Percentiles rank a stretch among this genome's conserved stretches.
Evolutionary conservation across 768 basidiomycete genomes (phyloP).

Genomic region (Tubosaeta sp.): DNA sequence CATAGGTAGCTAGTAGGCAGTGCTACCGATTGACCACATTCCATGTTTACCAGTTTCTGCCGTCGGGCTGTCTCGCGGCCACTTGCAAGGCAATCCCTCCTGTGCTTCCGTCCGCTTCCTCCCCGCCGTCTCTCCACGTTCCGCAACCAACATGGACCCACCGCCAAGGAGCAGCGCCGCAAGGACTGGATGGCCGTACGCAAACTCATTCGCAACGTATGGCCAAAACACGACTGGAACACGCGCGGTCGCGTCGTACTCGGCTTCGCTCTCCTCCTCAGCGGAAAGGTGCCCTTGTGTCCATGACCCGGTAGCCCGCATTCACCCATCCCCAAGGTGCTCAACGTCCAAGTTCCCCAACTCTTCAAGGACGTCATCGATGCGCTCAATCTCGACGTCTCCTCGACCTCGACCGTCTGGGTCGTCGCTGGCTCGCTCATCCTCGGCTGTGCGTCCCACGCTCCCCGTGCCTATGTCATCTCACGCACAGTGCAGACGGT

Average conservation of each 20-base stretch:
- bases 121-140: constrained; percentile 15
- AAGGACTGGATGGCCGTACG: constrained; percentile 88
- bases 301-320: background rate
- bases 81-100: constrained; percentile 1
- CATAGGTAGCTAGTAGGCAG: background rate
- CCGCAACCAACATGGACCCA: constrained; percentile 8
- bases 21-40: background rate
- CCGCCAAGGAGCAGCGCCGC: constrained; percentile 50
- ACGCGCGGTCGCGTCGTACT: constrained; percentile 78
- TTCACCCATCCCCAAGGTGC: constrained; percentile 46
- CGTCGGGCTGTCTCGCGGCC: constrained; percentile 22
- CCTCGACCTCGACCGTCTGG: constrained; percentile 77
- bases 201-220: constrained; percentile 81
- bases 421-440: constrained; percentile 86
- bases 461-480: background rate
- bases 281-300: constrained; percentile 66
- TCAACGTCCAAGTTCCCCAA: constrained; percentile 98
- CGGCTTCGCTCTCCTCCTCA: constrained; percentile 74
- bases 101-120: constrained; percentile 1
- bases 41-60: constrained; percentile 22
- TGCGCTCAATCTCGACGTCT: constrained; percentile 78
- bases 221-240: constrained; percentile 84
- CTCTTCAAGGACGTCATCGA: constrained; percentile 93
- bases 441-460: constrained; percentile 71
- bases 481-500: constrained; percentile 57